Evolutionary conservation across 441 rosid genomes (phyloP).

Genomic region (Pelargonium citronellum): DNA sequence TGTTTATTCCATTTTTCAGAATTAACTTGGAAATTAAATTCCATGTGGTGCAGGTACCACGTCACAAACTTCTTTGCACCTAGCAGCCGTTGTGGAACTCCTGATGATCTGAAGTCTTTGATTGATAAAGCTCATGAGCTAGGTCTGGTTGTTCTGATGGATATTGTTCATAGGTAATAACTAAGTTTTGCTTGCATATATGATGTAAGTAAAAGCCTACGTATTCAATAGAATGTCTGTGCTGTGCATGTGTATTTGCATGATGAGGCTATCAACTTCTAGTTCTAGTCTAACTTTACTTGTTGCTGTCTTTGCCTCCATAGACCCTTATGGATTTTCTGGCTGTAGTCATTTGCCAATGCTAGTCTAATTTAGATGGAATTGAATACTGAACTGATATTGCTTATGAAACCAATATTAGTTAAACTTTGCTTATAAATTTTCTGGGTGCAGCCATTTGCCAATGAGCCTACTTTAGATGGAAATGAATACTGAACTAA

Average conservation of each 20-base stretch:
- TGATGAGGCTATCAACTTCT: not conserved
- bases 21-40: constrained; percentile 19
- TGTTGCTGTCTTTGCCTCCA: constrained; percentile 1
- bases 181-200: constrained; percentile 10
- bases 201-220: not conserved
- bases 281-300: not conserved
- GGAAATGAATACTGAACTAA: not conserved
- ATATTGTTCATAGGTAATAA: constrained; percentile 87
- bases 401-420: too few species aligned
- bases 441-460: not conserved
- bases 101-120: constrained; percentile 91
- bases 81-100: constrained; percentile 97
- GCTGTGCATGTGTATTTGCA: not conserved
- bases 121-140: constrained; percentile 94
- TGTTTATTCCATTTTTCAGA: constrained; percentile 17
- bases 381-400: not conserved
- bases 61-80: constrained; percentile 96
- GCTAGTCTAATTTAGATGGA: not conserved
- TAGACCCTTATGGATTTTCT: not conserved
- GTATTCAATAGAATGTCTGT: not conserved
- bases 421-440: not conserved
- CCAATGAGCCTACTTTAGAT: not conserved
- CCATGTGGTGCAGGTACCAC: constrained; percentile 68
- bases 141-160: constrained; percentile 94
- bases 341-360: not conserved